phyloP scores from a whole-genome alignment of 208 protist species.

The Leptomonas seymouri region DNA sequence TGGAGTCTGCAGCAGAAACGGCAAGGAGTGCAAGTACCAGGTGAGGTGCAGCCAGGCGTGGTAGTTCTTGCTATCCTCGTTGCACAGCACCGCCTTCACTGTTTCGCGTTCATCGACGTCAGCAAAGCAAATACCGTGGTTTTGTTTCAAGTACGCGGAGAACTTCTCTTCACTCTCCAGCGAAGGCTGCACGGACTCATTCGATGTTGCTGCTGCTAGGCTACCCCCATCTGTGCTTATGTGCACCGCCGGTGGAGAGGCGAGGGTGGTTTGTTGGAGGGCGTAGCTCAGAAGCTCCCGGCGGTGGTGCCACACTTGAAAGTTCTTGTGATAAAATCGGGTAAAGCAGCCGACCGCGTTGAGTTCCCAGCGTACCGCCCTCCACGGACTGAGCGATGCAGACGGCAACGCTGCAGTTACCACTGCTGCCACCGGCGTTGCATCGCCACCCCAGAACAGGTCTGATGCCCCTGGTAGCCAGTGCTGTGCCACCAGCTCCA shows the following conservation, averaged over 20 bases:
- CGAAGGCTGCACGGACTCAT: neutral
- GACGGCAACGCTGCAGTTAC: neutral
- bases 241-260: neutral
- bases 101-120: conserved; percentile 71
- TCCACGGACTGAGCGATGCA: conserved; percentile 45
- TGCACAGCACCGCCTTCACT: conserved; percentile 39
- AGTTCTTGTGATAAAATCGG: conserved; percentile 71
- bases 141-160: conserved; percentile 30
- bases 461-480: conserved; percentile 30
- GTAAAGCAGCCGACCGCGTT: conserved; percentile 40
- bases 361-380: conserved; percentile 80
- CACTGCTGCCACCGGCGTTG: neutral
- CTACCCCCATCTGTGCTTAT: neutral
- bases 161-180: conserved; percentile 19
- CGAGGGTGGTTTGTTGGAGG: conserved; percentile 29
- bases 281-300: conserved; percentile 55
- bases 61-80: conserved; percentile 80
- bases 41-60: conserved; percentile 82
- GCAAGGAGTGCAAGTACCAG: conserved; percentile 69
- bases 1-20: conserved; percentile 63
- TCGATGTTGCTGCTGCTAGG: neutral
- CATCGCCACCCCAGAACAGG: conserved; percentile 7
- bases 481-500: conserved; percentile 22
- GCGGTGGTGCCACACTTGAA: conserved; percentile 88
- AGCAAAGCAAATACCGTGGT: conserved; percentile 43